Conservation (phyloP, 352 stramenopile genomes). For the Aphanomyces stellatus region DNA sequence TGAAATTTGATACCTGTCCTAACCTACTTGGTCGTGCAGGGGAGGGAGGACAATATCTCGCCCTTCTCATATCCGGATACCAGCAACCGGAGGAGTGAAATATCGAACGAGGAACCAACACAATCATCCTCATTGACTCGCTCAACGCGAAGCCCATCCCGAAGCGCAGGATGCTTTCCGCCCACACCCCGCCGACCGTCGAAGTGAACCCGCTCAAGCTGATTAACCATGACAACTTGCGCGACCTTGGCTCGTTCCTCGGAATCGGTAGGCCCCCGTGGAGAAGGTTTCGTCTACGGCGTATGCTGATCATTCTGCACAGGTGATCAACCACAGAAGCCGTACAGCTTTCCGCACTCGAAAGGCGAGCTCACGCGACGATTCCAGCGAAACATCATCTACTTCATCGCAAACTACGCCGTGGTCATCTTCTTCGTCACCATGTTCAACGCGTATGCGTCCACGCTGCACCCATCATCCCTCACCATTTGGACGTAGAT, state of each 20-base stretch:
- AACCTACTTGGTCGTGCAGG: no score
- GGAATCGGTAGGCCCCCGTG: not conserved
- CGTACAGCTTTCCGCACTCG: constrained; percentile 12
- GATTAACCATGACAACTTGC: constrained; percentile 17
- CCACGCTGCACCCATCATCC: not conserved
- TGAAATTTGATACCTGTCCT: no score
- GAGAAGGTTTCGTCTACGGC: not conserved
- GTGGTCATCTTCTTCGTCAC: constrained; percentile 14
- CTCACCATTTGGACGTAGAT: not conserved
- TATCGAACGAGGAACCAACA: not conserved
- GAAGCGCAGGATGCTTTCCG: not conserved
- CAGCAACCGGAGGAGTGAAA: not conserved
- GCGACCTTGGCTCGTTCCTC: constrained; percentile 12
- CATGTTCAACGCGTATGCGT: constrained; percentile 5
- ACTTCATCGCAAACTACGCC: constrained; percentile 14
- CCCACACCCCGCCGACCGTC: not conserved
- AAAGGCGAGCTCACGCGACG: constrained; percentile 1
- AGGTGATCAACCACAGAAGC: not conserved
- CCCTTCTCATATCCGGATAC: not conserved
- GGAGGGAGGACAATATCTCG: no score
- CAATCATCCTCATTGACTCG: not conserved
- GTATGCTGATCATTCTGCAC: not conserved
- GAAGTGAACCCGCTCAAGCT: constrained; percentile 19
- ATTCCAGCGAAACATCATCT: constrained; percentile 17
- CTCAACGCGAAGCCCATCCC: not conserved